These are phyloP conservation scores for Alternaria panax DNA, from an alignment of 2,329 filamentous ascomycete genomes.

Conservation along the genomic window DNA sequence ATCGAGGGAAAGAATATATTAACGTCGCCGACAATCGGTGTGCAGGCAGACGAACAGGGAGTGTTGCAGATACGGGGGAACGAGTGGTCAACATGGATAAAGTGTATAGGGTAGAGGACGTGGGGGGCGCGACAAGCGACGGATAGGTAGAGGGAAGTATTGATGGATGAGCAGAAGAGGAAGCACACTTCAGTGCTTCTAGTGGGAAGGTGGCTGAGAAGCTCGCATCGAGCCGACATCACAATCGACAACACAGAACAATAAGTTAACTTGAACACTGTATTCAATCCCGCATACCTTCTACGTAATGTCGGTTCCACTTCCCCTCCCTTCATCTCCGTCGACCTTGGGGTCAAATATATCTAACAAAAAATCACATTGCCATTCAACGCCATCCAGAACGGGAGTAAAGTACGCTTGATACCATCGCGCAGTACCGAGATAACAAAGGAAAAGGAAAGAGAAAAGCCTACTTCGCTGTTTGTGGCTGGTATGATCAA, in stretches of 20 bases:
- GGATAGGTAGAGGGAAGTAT: background rate
- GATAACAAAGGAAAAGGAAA: conserved; percentile 11
- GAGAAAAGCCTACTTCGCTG: conserved; percentile 4
- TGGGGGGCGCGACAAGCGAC: background rate
- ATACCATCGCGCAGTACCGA: conserved; percentile 1
- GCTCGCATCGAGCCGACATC: background rate
- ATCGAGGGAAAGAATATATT: background rate
- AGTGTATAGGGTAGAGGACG: background rate
- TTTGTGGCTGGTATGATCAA: conserved; percentile 9
- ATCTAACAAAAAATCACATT: conserved; percentile 15
- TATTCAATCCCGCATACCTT: conserved; percentile 3
- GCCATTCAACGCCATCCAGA: conserved; percentile 10
- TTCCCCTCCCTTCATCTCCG: background rate
- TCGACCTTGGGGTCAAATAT: conserved; percentile 8
- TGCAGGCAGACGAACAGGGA: background rate
- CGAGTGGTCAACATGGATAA: background rate
- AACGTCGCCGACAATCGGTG: background rate
- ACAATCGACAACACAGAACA: background rate
- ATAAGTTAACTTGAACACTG: background rate
- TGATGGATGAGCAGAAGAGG: background rate
- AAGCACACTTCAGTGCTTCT: background rate
- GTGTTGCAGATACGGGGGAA: background rate
- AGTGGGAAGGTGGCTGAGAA: background rate
- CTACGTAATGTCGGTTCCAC: background rate
- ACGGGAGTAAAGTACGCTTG: conserved; percentile 5